Evolutionary conservation across 1,284 basidiomycete species (phyloP).

Genomic region (Trichosporon sp.): DNA sequence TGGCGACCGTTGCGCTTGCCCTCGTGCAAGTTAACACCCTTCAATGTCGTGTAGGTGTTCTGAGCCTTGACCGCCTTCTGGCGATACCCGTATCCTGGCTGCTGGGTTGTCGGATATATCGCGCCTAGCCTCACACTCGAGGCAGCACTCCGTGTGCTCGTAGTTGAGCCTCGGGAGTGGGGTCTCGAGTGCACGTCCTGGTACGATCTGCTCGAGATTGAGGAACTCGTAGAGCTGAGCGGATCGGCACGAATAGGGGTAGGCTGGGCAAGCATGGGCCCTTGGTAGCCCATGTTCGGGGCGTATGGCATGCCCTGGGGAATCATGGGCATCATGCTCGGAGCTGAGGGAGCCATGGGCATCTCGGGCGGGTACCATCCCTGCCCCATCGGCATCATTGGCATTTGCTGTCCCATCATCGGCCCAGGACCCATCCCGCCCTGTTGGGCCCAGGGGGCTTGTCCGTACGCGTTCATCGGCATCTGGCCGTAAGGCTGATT

Average conservation of each 20-base stretch:
- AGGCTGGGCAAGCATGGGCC: slow-evolving; percentile 31
- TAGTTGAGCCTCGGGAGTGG: slow-evolving; percentile 45
- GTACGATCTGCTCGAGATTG: slow-evolving; percentile 43
- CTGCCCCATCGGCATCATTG: slow-evolving; percentile 14
- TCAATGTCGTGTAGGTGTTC: slow-evolving; percentile 15
- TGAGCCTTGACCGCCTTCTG: slow-evolving; percentile 39
- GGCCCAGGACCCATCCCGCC: neutral
- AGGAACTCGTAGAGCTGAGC: slow-evolving; percentile 39
- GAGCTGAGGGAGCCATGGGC: slow-evolving; percentile 14
- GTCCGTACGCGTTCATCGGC: slow-evolving; percentile 11
- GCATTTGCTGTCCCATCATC: slow-evolving; percentile 7
- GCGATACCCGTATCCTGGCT: slow-evolving; percentile 29
- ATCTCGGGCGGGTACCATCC: slow-evolving; percentile 24
- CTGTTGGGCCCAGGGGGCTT: slow-evolving; percentile 6
- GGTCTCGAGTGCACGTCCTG: slow-evolving; percentile 41
- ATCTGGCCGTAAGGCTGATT: slow-evolving; percentile 11
- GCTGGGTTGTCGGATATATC: slow-evolving; percentile 35
- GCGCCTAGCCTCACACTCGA: slow-evolving; percentile 42
- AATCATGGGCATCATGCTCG: slow-evolving; percentile 37
- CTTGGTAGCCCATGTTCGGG: slow-evolving; percentile 13
- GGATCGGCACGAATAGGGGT: slow-evolving; percentile 38
- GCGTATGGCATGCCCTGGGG: slow-evolving; percentile 36
- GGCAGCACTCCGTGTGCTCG: slow-evolving; percentile 40
- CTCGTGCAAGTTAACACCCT: slow-evolving; percentile 11
- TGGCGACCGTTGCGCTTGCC: slow-evolving; percentile 31